Percentiles rank a stretch among this genome's conserved stretches.
phyloP scores from a whole-genome alignment of 257 asterid species.

The Scutellaria galericulata region DNA sequence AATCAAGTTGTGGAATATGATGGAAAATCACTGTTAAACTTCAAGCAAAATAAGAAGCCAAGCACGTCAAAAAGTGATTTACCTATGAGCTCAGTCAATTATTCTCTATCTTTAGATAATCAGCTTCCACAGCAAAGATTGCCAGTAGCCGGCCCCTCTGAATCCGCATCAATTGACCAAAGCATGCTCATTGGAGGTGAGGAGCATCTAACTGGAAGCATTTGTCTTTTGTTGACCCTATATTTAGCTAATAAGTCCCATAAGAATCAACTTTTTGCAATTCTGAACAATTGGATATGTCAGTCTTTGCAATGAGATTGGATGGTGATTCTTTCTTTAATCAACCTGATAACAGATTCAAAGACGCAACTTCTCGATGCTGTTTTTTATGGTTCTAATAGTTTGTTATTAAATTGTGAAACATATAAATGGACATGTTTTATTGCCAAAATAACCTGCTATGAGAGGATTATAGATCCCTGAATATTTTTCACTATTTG shows the following conservation, averaged over 20 bases:
- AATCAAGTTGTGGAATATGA: conserved; percentile 90
- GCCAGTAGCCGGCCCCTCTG: conserved; percentile 55
- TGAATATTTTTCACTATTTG: no score
- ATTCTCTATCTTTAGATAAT: conserved; percentile 63
- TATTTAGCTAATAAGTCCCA: not conserved
- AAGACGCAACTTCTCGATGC: conserved; percentile 4
- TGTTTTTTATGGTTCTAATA: not conserved
- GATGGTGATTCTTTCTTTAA: not conserved
- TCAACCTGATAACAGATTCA: not conserved
- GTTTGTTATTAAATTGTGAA: not conserved
- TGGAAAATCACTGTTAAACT: conserved; percentile 76
- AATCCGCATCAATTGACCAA: conserved; percentile 56
- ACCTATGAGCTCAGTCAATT: conserved; percentile 57
- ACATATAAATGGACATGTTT: no score
- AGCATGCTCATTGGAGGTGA: conserved; percentile 76
- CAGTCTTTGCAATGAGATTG: not conserved
- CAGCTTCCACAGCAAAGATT: conserved; percentile 62
- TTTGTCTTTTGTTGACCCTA: not conserved
- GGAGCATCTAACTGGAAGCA: conserved; percentile 20
- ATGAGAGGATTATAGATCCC: no score
- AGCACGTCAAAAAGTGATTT: conserved; percentile 52
- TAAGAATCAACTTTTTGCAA: not conserved
- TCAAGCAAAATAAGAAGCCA: conserved; percentile 65
- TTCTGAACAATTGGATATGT: not conserved
- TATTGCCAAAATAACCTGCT: no score